A percentile compares a stretch with the other conserved stretches of the same genome.
phyloP scores from a whole-genome alignment of 2,329 filamentous ascomycete species.

The Emydomyces testavorans region DNA sequence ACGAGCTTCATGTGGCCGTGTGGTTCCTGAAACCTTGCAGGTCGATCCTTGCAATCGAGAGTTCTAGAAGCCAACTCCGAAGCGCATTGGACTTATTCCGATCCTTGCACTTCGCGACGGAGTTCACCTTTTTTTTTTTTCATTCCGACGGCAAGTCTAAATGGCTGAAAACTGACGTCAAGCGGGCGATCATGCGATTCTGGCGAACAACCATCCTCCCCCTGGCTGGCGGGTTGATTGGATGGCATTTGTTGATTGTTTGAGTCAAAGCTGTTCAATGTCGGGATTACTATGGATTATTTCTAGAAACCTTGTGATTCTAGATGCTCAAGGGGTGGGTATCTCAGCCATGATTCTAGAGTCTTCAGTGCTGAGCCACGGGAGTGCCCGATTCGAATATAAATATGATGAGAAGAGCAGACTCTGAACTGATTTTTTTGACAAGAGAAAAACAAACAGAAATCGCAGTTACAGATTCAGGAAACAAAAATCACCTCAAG shows the following conservation, averaged over 20 bases:
- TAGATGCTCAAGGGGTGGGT: too few species aligned
- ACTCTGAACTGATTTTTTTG: neutral
- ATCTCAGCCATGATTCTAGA: conserved; percentile 6
- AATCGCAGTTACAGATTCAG: neutral
- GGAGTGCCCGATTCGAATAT: neutral
- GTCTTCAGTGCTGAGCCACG: conserved; percentile 2
- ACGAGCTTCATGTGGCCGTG: neutral
- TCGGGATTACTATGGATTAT: too few species aligned
- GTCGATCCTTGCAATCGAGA: neutral
- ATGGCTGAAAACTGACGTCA: neutral
- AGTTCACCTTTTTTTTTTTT: neutral
- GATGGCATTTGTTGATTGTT: neutral
- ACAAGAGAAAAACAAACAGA: conserved; percentile 1
- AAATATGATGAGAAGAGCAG: neutral
- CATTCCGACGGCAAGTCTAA: conserved; percentile 7
- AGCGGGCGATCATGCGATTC: neutral
- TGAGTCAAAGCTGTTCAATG: conserved; percentile 2
- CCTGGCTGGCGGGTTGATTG: neutral
- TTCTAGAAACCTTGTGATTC: too few species aligned
- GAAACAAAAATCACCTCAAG: neutral
- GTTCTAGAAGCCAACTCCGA: conserved; percentile 11
- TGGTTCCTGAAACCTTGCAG: neutral
- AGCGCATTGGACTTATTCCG: conserved; percentile 2
- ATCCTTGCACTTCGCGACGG: conserved; percentile 7
- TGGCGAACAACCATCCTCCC: neutral